Evolutionary conservation across 2,329 filamentous ascomycete genomes (phyloP), one percentile per base, ranked within the genome.

Genomic region (Colletotrichum phormii): DNA sequence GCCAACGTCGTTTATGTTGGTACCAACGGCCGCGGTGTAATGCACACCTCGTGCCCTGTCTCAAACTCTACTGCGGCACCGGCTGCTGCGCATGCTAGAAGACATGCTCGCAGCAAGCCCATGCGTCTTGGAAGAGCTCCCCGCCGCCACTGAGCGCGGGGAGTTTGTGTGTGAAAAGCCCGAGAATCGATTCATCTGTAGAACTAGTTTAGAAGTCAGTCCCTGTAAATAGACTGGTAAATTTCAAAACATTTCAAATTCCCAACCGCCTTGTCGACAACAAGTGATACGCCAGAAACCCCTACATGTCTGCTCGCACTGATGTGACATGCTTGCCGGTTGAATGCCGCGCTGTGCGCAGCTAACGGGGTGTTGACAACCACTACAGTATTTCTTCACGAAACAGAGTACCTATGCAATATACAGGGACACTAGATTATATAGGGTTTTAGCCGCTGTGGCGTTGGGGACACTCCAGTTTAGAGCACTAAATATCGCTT

Each of bases 1-100:
- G 82, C 83, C 3, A 82, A 82, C 1, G 80, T 85, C 64, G 85
- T 88, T 0, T 88, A 87, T 58, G 85, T 88, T 18, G 86, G 86
- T 0, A 88, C 86, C 2, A 87, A 88, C 66, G 86, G 86, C 0
- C 82, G 86, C 1, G 86, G 86, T 15, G 85, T 86, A 5, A 81
- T 87, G 67, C 83, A 77, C 51, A 68, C 64, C 58, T 68, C 64
- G n/a, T 72, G 69, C 69, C 53, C 64, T 31, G 11, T 60, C 13
- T 37, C 58, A 37, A 68, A 59, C 24, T 68, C 51, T 9, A 58
- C 57, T 5, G 12, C 42, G 13, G 31, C 37, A 2, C 22, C 63
- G 5, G 49, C 57, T 51, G 51, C 57, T 31, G 33, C 51, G 35
- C 51, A 4, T 37, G 51, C 31, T 3, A 51, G 69, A 5, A 33